Evolutionary conservation across 1,284 basidiomycete species (phyloP), one percentile per base, ranked within the genome.

Genomic region (Cryptococcus hybrid): DNA sequence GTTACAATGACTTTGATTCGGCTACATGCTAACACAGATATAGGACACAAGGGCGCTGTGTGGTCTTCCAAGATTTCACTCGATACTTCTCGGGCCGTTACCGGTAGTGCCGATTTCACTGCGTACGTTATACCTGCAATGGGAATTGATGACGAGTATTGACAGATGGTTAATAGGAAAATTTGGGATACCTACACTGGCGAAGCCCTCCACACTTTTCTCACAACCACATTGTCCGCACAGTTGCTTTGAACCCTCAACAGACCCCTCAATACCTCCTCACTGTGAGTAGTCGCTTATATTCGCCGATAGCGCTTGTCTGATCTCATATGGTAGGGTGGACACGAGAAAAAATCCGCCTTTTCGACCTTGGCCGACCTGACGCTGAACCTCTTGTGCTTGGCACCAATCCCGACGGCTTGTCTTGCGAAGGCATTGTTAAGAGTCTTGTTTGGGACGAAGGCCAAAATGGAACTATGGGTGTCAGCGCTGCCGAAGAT

Each of bases 121-220:
- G 95, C 95, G 90, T 95, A 75, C 78, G 90, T 36, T 30, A 42
- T 43, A 38, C 47, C 4, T 24, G 36, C 46, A 35, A 24, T 24
- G 24, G 24, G 24, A 24, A 24, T 24, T 42, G 39, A 18, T 51
- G 30, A 47, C 56, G 7, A 42, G 12, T 47, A 0, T 45, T 7
- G 18, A 15, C n/a, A 5, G 12, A 9, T 39, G n/a, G 13, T 7
- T 24, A 24, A 55, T 67, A 94, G 92, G 58, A 98, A 98, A 82
- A 85, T 99, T 59, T 99, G 96, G 96, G 93, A 99, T 79, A 92
- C 95, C 13, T 94, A 88, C 75, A 87, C 87, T 38, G 96, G 95
- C 59, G 83, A 86, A 34, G 80, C 84, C 42, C 82, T 98, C 38
- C 90, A 97, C 69, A 97, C 93, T 9, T 96, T 71, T 86, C 92